These are phyloP conservation scores for Herpetomonas tarakana DNA, from an alignment of 208 protist species.

Conservation along the genomic window DNA sequence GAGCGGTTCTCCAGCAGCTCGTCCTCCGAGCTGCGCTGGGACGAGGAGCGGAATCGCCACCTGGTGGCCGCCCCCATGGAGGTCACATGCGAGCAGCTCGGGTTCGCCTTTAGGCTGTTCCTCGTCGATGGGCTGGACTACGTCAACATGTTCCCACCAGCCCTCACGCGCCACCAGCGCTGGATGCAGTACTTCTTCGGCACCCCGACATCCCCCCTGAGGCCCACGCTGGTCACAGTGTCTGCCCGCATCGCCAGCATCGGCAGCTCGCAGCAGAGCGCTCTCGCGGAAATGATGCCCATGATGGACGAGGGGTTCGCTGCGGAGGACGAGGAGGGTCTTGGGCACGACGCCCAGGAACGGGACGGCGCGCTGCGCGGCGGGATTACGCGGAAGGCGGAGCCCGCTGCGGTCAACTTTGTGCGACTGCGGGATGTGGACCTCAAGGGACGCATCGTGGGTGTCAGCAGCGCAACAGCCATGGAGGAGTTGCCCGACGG, in stretches of 20 bases:
- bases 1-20: conserved; percentile 17
- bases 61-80: conserved; percentile 19
- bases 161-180: conserved; percentile 19
- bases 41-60: conserved; percentile 13
- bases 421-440: conserved; percentile 42
- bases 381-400: conserved; percentile 5
- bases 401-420: conserved; percentile 41
- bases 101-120: conserved; percentile 35
- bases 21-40: neutral
- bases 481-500: conserved; percentile 41
- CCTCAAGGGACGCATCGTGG: conserved; percentile 53
- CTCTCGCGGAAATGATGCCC: conserved; percentile 60
- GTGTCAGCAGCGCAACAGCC: conserved; percentile 50
- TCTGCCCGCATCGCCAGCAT: conserved; percentile 41
- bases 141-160: neutral
- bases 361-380: neutral
- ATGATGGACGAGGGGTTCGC: conserved; percentile 47
- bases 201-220: conserved; percentile 33
- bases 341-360: neutral
- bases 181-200: conserved; percentile 79
- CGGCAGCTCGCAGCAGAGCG: conserved; percentile 27
- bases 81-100: conserved; percentile 16
- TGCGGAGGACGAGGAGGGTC: conserved; percentile 3
- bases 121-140: conserved; percentile 42
- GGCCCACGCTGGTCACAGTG: conserved; percentile 37